phyloP scores from a whole-genome alignment of 2,329 filamentous ascomycete species.

The Aspergillus brasiliensis region DNA sequence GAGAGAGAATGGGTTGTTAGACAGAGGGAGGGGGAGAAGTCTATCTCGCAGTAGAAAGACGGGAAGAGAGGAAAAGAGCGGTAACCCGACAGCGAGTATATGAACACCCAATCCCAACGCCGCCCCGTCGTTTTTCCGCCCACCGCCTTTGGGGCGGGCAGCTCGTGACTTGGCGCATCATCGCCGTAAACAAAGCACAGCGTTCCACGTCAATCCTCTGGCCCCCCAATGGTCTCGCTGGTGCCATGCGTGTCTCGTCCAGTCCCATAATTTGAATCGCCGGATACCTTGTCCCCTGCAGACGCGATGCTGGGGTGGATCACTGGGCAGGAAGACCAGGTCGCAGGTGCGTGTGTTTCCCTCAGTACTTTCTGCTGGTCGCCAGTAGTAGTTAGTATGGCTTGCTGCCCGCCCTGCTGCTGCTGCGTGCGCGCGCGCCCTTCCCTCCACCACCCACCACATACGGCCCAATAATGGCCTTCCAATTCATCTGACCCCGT shows the following conservation, averaged over 20 bases:
- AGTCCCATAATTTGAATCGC: constrained; percentile 14
- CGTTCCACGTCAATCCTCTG: constrained; percentile 29
- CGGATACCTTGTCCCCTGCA: constrained; percentile 12
- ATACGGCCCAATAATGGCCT: constrained; percentile 14
- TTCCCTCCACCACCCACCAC: background rate
- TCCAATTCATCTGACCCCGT: constrained; percentile 3
- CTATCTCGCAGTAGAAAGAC: background rate
- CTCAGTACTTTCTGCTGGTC: no score
- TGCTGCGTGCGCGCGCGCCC: constrained; percentile 6
- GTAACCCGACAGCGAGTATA: constrained; percentile 9
- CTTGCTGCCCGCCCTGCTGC: constrained; percentile 15
- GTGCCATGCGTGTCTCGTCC: constrained; percentile 21
- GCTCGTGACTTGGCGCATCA: background rate
- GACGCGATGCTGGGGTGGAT: constrained; percentile 40
- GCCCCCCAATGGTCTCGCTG: constrained; percentile 19
- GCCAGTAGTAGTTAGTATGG: no score
- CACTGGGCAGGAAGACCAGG: constrained; percentile 32
- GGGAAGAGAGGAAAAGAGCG: constrained; percentile 19
- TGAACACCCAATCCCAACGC: background rate
- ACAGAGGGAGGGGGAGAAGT: background rate
- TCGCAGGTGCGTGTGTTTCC: constrained; percentile 29
- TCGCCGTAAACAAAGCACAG: constrained; percentile 40
- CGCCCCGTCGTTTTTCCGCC: constrained; percentile 27
- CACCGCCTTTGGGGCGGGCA: constrained; percentile 19
- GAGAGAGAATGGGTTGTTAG: background rate